Evolutionary conservation across 768 basidiomycete species (phyloP), one percentile per base, ranked within the genome.

Genomic region (Lactifluus rugatus): DNA sequence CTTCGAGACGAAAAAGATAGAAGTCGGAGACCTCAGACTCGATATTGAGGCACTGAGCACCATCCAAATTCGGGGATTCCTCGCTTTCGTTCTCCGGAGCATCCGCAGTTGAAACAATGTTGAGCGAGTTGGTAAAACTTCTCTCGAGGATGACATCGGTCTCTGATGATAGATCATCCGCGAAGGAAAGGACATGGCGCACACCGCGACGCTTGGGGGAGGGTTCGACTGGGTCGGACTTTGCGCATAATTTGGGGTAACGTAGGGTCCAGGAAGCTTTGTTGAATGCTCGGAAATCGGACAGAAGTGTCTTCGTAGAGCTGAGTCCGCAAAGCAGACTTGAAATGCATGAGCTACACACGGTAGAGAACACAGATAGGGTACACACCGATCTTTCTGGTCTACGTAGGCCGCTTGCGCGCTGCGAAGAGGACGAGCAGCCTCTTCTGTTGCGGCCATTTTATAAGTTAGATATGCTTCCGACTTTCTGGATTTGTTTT

Each of bases 1-100:
- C 84, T 73, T 98, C 93, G 46, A 98, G 81, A 13, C 89, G 87
- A 61, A 97, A 83, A 52, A 97, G 85, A 60, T 87, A 82, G 71
- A 98, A 93, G 62, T 89, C 87, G 42, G 79, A 75, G 1, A 66
- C 64, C 26, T 71, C 77, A 26, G 73, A 70, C 2, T 73, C 69
- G 21, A 78, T 74, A 44, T 77, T 67, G 14, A 75, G 70, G 59
- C 62, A 69, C 23, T 69, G 67, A 39, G 65, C 67, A 2, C 69
- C 63, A 36, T 70, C 68, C 16, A 64, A 56, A 16, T 58, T 49
- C 47, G 52, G 32, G 14, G 66, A 63, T 23, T 69, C 65, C 9
- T 69, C 67, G 25, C 72, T 70, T 23, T 78, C 78, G 52, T 72
- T 72, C 39, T 69, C 63, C 48, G n/a, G 57, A 17, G 48, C 70